phyloP scores from a whole-genome alignment of 805 yeast genomes.

The Yamadazyma paraphyllophila region DNA sequence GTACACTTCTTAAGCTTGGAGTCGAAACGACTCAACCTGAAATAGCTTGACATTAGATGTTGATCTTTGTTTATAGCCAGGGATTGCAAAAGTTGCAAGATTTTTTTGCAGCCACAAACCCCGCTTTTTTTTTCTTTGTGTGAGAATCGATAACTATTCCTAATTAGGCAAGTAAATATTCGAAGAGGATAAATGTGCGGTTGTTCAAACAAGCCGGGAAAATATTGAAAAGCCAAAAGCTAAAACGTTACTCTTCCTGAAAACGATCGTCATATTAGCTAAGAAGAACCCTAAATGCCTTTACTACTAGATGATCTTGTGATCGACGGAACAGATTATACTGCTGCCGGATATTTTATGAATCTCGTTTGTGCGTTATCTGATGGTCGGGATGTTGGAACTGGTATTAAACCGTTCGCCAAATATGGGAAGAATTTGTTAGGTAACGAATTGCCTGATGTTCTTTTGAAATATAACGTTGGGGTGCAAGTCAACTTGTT shows the following conservation, averaged over 20 bases:
- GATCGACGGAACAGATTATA: slow-evolving; percentile 12
- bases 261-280: too few species aligned
- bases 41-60: background rate
- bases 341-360: slow-evolving; percentile 27
- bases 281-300: background rate
- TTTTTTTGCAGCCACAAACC: slow-evolving; percentile 7
- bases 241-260: too few species aligned
- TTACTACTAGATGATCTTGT: background rate
- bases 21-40: background rate
- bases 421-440: slow-evolving; percentile 22
- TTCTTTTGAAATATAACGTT: slow-evolving; percentile 34
- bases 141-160: background rate
- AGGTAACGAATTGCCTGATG: slow-evolving; percentile 39
- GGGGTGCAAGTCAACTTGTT: slow-evolving; percentile 49
- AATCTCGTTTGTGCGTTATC: slow-evolving; percentile 20
- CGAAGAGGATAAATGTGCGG: background rate
- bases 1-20: background rate
- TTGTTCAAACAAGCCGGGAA: background rate
- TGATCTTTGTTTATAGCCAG: background rate
- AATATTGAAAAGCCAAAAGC: background rate
- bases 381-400: slow-evolving; percentile 28
- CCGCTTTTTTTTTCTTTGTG: background rate
- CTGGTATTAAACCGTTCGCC: slow-evolving; percentile 20
- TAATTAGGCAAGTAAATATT: slow-evolving; percentile 2
- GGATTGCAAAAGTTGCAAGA: background rate